Evolutionary conservation across 192 early-diverging fungal genomes (phyloP).

Genomic region (Gigaspora rosea): DNA sequence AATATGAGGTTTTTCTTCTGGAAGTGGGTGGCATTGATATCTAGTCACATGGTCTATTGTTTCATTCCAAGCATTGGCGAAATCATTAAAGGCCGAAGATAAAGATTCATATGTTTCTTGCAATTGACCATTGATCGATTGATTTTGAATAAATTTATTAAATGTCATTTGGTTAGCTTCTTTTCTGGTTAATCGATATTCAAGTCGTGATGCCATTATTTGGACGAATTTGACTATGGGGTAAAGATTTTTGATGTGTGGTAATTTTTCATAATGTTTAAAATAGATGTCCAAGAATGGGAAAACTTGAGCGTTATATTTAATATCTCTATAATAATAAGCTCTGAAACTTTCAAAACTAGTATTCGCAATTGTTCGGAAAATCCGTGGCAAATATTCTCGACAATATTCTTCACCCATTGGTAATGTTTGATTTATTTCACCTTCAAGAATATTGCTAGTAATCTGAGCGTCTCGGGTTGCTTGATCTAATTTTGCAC

Average conservation of each 20-base stretch:
- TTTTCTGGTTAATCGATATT: constrained; percentile 25
- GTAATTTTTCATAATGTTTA: constrained; percentile 23
- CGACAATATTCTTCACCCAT: constrained; percentile 12
- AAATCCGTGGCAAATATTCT: background rate
- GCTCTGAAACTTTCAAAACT: constrained; percentile 15
- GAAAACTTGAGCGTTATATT: background rate
- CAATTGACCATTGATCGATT: background rate
- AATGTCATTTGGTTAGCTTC: constrained; percentile 24
- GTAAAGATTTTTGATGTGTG: constrained; percentile 7
- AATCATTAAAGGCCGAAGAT: constrained; percentile 6
- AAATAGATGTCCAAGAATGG: constrained; percentile 27
- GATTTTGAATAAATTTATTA: constrained; percentile 18
- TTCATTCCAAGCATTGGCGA: constrained; percentile 25
- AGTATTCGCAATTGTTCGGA: background rate
- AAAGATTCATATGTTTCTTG: constrained; percentile 7
- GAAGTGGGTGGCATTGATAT: constrained; percentile 18
- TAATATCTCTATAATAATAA: background rate
- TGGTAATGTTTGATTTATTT: constrained; percentile 10
- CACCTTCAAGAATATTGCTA: background rate
- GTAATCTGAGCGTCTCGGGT: background rate
- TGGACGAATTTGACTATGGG: constrained; percentile 28
- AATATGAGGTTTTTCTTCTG: background rate
- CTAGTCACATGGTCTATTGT: background rate
- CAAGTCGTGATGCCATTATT: constrained; percentile 10
- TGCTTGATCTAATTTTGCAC: background rate